These are phyloP conservation scores for Neonectria magnoliae DNA, from an alignment of 2,329 filamentous ascomycete genomes.

Conservation along the genomic window DNA sequence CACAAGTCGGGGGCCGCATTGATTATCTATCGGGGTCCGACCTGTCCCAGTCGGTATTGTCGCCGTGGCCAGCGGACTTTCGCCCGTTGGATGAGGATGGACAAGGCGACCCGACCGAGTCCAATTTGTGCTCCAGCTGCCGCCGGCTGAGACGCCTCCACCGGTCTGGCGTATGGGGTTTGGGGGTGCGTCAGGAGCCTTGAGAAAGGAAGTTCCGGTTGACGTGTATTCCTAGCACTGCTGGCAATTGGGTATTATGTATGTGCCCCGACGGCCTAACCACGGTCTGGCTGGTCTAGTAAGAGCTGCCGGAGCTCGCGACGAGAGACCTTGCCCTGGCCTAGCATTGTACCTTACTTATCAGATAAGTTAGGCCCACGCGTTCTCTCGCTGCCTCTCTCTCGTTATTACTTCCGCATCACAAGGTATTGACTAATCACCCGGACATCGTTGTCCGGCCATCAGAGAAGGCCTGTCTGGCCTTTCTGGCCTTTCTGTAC, in stretches of 20 bases:
- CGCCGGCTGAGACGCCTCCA: slow-evolving; percentile 10
- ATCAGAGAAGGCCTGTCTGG: slow-evolving; percentile 13
- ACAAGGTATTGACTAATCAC: slow-evolving; percentile 19
- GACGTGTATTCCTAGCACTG: neutral
- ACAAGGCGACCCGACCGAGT: neutral
- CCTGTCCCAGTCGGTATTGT: slow-evolving; percentile 35
- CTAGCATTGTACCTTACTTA: slow-evolving; percentile 19
- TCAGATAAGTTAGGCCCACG: slow-evolving; percentile 30
- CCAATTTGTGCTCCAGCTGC: slow-evolving; percentile 1
- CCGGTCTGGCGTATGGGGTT: slow-evolving; percentile 5
- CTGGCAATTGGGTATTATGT: neutral
- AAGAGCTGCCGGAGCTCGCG: slow-evolving; percentile 11
- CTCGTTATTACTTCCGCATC: slow-evolving; percentile 4
- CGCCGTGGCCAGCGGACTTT: slow-evolving; percentile 37
- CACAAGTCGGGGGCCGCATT: slow-evolving; percentile 33
- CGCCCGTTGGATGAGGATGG: slow-evolving; percentile 26
- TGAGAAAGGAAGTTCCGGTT: slow-evolving; percentile 4
- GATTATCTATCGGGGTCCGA: slow-evolving; percentile 25
- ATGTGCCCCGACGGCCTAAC: slow-evolving; percentile 13
- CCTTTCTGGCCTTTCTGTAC: slow-evolving; percentile 23
- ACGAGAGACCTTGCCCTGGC: slow-evolving; percentile 25
- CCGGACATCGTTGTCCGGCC: slow-evolving; percentile 41
- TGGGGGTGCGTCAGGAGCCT: slow-evolving; percentile 13
- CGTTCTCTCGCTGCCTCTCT: slow-evolving; percentile 3
- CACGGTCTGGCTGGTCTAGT: slow-evolving; percentile 13